Conservation (phyloP, 2,329 filamentous ascomycete species). For the Mycocentrospora acerina region DNA sequence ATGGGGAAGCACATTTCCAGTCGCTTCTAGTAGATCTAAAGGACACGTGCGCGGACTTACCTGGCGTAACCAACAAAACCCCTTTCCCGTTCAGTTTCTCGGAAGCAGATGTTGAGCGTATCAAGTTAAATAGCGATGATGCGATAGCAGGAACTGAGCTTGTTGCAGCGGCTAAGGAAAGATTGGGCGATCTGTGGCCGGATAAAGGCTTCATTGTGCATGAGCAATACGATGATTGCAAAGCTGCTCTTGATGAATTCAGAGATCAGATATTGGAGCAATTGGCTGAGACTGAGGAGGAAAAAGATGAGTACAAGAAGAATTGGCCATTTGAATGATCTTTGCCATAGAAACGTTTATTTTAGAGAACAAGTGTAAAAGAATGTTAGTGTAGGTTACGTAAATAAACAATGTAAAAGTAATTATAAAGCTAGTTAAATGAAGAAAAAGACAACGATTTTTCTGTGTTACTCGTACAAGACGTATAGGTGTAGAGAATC, state of each 20-base stretch:
- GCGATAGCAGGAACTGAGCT: constrained; percentile 9
- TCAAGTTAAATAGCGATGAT: constrained; percentile 7
- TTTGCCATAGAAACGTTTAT: too few relatives aligned
- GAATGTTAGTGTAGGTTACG: too few relatives aligned
- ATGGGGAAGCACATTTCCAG: constrained; percentile 12
- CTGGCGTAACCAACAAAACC: background rate
- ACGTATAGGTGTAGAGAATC: too few relatives aligned
- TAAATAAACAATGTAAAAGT: too few relatives aligned
- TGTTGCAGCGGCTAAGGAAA: constrained; percentile 5
- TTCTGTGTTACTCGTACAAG: too few relatives aligned
- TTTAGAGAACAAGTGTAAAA: too few relatives aligned
- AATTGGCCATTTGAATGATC: constrained; percentile 4
- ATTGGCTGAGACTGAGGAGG: constrained; percentile 6
- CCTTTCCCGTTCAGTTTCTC: constrained; percentile 9
- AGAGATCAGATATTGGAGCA: constrained; percentile 6
- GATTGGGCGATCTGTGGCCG: constrained; percentile 7
- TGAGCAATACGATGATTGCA: constrained; percentile 7
- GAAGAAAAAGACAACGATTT: too few relatives aligned
- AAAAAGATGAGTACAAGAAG: constrained; percentile 1
- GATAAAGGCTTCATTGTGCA: constrained; percentile 9
- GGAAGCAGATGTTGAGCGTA: constrained; percentile 9
- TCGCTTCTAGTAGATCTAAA: constrained; percentile 10
- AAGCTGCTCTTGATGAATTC: constrained; percentile 5
- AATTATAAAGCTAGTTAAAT: too few relatives aligned
- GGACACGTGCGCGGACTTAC: constrained; percentile 6